Evolutionary conservation across 768 basidiomycete species (phyloP).

Genomic region (Mycena olivaceomarginata): DNA sequence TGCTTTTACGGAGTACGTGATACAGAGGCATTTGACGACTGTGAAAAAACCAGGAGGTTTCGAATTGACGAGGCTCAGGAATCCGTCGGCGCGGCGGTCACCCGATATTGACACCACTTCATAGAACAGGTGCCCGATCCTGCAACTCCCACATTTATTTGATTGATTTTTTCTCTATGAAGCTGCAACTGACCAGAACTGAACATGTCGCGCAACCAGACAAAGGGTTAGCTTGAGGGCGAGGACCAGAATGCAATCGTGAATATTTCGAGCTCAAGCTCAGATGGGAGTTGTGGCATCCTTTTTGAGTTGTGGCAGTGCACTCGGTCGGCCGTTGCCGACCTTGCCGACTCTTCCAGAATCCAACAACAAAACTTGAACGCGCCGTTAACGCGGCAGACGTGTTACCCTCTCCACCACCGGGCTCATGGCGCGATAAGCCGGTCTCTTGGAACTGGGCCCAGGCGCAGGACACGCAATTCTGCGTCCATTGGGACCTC

Average conservation of each 20-base stretch:
- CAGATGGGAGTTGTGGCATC: too few species aligned
- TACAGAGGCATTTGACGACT: background rate
- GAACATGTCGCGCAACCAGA: background rate
- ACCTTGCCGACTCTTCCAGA: too few species aligned
- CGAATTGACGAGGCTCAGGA: background rate
- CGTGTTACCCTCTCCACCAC: too few species aligned
- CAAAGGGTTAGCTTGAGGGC: background rate
- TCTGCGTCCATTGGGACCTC: too few species aligned
- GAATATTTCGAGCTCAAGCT: slow-evolving; percentile 31
- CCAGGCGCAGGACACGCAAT: too few species aligned
- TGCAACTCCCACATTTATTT: background rate
- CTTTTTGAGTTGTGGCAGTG: too few species aligned
- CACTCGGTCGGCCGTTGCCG: too few species aligned
- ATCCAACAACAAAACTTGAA: too few species aligned
- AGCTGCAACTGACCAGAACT: background rate
- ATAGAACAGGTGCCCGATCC: background rate
- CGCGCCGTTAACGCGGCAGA: too few species aligned
- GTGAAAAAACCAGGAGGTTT: slow-evolving; percentile 13
- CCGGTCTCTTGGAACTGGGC: too few species aligned
- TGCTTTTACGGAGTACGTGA: background rate
- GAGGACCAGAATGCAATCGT: background rate
- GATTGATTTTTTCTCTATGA: background rate
- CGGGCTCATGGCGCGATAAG: too few species aligned
- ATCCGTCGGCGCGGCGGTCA: background rate
- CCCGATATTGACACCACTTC: background rate